These are phyloP conservation scores for Verbena officinalis DNA, from an alignment of 257 asterid species.

Conservation along the genomic window DNA sequence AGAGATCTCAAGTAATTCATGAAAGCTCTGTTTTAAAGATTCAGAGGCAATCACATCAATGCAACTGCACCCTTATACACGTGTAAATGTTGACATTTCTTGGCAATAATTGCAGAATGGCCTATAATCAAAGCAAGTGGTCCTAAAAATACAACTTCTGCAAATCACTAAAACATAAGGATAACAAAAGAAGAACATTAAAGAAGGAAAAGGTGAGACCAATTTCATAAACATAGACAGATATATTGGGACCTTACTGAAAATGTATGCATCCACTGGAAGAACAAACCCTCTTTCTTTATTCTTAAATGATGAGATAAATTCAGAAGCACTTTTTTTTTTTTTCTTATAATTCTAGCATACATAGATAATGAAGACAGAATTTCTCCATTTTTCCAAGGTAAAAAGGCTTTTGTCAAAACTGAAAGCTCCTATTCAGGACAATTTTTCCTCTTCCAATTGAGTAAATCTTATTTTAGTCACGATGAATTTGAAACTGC, in stretches of 20 bases:
- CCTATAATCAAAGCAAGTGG: slow-evolving; percentile 19
- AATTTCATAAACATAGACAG: background rate
- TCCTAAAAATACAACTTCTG: background rate
- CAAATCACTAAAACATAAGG: slow-evolving; percentile 8
- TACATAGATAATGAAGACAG: background rate
- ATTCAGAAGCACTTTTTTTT: too few species aligned
- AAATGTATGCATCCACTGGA: background rate
- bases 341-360: too few species aligned
- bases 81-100: slow-evolving; percentile 5
- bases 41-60: slow-evolving; percentile 14
- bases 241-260: background rate
- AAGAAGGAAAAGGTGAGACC: background rate
- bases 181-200: background rate
- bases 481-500: background rate
- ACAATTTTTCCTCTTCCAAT: background rate
- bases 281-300: background rate
- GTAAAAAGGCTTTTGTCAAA: background rate
- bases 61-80: slow-evolving; percentile 4
- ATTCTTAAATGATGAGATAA: too few species aligned
- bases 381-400: slow-evolving; percentile 2
- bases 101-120: slow-evolving; percentile 1
- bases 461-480: background rate
- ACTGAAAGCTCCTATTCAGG: background rate
- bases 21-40: slow-evolving; percentile 10
- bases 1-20: background rate